Evolutionary conservation across 768 basidiomycete genomes (phyloP).

Genomic region (Psilocybe cyanescens): DNA sequence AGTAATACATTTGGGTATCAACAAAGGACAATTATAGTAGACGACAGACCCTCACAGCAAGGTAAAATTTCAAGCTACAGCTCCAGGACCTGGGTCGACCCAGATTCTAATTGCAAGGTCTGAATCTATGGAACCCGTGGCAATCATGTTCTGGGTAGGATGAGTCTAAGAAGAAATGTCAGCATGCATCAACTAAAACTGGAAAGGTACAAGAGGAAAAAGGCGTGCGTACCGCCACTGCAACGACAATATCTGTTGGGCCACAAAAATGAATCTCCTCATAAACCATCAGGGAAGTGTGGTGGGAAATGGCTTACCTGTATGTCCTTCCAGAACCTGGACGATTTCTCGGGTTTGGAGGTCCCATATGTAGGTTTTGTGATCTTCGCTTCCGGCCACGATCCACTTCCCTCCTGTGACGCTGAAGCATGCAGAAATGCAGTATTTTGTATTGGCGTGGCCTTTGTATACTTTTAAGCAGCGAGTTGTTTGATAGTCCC

Average conservation of each 20-base stretch:
- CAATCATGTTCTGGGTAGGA: constrained; percentile 85
- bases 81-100: constrained; percentile 56
- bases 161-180: constrained; percentile 60
- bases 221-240: constrained; percentile 63
- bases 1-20: constrained; percentile 24
- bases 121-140: constrained; percentile 83
- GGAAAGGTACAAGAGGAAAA: constrained; percentile 2
- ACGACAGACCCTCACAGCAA: not conserved
- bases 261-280: constrained; percentile 8
- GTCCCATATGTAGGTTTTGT: constrained; percentile 91
- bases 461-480: constrained; percentile 91
- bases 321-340: constrained; percentile 78
- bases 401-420: constrained; percentile 91
- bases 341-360: constrained; percentile 85
- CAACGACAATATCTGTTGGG: constrained; percentile 70
- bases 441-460: constrained; percentile 83
- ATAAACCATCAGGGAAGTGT: not conserved
- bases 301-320: constrained; percentile 45
- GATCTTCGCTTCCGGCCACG: constrained; percentile 89
- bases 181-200: constrained; percentile 5
- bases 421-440: constrained; percentile 83
- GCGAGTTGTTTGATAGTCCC: constrained; percentile 92
- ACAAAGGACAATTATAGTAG: constrained; percentile 14
- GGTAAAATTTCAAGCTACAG: constrained; percentile 8
- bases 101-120: constrained; percentile 86